Conservation (phyloP, 257 asterid genomes). For the Solanum peruvianum region DNA sequence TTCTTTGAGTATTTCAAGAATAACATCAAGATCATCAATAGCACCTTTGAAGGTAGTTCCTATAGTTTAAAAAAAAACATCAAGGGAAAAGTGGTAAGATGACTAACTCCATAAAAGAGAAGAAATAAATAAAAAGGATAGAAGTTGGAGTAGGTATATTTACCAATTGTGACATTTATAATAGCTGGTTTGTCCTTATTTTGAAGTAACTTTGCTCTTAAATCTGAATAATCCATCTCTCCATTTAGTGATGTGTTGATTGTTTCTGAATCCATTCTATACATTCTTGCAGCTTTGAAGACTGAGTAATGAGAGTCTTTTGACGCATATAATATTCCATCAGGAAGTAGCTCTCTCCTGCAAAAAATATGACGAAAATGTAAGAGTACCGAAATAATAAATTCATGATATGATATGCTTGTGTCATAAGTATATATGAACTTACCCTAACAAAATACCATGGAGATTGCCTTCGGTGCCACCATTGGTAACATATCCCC, state of each 20-base stretch:
- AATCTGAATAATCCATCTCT: neutral
- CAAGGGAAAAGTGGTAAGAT: neutral
- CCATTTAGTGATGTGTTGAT: neutral
- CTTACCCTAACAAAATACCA: conserved; percentile 13
- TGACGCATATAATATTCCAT: conserved; percentile 3
- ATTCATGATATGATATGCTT: too few species aligned
- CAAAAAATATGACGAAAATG: too few species aligned
- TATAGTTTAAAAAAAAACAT: neutral
- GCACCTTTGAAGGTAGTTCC: conserved; percentile 33
- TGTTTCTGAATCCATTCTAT: neutral
- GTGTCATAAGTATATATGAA: too few species aligned
- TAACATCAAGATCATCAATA: conserved; percentile 18
- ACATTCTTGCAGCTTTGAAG: conserved; percentile 7
- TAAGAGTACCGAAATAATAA: neutral
- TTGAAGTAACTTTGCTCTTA: neutral
- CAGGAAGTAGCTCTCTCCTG: conserved; percentile 5
- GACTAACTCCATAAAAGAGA: neutral
- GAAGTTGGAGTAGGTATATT: neutral
- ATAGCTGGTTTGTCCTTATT: conserved; percentile 5
- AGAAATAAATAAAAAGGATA: neutral
- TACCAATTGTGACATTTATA: conserved; percentile 5
- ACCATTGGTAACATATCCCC: conserved; percentile 14
- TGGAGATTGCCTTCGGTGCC: conserved; percentile 18
- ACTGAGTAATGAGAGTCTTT: neutral
- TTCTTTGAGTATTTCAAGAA: conserved; percentile 10